Percentiles rank a stretch among this genome's conserved stretches.
Conservation (phyloP, 768 basidiomycete species). For the Lactarius sp. region DNA sequence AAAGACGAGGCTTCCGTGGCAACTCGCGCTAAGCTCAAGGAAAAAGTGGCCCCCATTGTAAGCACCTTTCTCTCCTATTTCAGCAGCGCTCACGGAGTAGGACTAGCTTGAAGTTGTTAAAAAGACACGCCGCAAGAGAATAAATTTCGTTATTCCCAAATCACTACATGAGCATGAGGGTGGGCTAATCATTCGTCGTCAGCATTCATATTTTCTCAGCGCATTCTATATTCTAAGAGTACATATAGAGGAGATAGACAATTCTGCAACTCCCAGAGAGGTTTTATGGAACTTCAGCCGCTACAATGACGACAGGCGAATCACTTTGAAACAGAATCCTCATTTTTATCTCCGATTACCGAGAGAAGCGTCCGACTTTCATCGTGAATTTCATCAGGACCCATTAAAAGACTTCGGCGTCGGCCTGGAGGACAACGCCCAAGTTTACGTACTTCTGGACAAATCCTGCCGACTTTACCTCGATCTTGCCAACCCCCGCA, state of each 20-base stretch:
- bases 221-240: not conserved
- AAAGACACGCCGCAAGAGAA: not conserved
- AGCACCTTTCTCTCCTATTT: too few species aligned
- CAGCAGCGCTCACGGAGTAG: not conserved
- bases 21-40: too few species aligned
- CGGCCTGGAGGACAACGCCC: not conserved
- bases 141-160: not conserved
- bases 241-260: too few species aligned
- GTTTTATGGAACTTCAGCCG: too few species aligned
- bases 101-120: not conserved
- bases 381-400: too few species aligned
- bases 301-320: too few species aligned
- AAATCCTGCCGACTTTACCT: not conserved
- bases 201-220: not conserved
- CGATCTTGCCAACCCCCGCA: not conserved
- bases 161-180: not conserved
- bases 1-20: not conserved
- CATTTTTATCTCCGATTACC: too few species aligned
- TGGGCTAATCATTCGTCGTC: not conserved
- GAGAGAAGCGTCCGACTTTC: too few species aligned
- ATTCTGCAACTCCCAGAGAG: too few species aligned
- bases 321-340: not conserved
- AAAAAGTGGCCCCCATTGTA: not conserved
- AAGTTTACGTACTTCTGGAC: not conserved
- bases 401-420: too few species aligned